Evolutionary conservation across 768 basidiomycete species (phyloP).

Genomic region (Lentinus brumalis): DNA sequence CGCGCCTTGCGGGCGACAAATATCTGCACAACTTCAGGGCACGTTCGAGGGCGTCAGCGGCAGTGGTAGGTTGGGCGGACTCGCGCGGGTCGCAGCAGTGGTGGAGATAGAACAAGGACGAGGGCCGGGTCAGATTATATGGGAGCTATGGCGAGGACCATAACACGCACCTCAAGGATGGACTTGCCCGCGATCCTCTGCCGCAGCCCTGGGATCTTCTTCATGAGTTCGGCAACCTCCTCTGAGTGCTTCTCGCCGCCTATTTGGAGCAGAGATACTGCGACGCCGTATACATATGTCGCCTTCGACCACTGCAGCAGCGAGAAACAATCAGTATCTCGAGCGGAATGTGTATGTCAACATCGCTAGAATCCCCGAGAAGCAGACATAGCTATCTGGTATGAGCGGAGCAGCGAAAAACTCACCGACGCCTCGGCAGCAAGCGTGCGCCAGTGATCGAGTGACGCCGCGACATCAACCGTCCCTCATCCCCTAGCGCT

Average conservation of each 20-base stretch:
- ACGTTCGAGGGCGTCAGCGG: no score
- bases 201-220: constrained; percentile 68
- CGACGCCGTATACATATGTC: constrained; percentile 75
- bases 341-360: no score
- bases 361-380: no score
- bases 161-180: constrained; percentile 58
- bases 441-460: constrained; percentile 69
- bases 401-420: no score
- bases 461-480: constrained; percentile 59
- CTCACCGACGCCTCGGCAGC: constrained; percentile 70
- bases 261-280: constrained; percentile 70
- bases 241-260: constrained; percentile 45
- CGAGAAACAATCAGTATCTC: background rate
- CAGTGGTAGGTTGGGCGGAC: background rate
- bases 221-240: constrained; percentile 69
- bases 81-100: background rate
- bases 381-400: no score
- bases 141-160: background rate
- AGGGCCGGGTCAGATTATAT: no score
- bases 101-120: no score
- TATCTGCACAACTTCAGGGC: constrained; percentile 54
- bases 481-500: no score
- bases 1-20: constrained; percentile 84
- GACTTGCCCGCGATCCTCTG: constrained; percentile 88
- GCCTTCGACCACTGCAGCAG: constrained; percentile 67